A percentile compares a stretch with the other conserved stretches of the same genome.
Evolutionary conservation across 495 filamentous ascomycete genomes (phyloP).

Genomic region (Poronia punctata): DNA sequence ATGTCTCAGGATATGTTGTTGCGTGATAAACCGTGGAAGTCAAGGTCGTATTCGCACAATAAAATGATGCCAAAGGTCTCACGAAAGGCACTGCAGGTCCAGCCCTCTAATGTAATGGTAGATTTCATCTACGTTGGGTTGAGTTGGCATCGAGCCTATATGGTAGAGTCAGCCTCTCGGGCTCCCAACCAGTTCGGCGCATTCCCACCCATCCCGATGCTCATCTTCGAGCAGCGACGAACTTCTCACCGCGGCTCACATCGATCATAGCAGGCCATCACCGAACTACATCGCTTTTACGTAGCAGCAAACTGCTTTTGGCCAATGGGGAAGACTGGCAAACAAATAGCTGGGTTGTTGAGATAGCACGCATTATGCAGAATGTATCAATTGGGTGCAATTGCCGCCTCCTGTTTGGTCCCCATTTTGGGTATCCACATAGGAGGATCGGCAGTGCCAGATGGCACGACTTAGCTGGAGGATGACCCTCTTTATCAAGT

Average conservation of each 20-base stretch:
- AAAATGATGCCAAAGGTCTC: too few species aligned
- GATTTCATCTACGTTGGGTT: too few species aligned
- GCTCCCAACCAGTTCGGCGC: background rate
- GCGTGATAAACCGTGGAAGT: too few species aligned
- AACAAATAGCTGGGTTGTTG: constrained; percentile 3
- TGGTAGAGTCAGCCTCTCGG: background rate
- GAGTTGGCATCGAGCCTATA: too few species aligned
- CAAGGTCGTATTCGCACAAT: too few species aligned
- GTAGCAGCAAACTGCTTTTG: constrained; percentile 6
- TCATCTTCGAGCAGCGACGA: constrained; percentile 7
- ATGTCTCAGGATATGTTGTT: too few species aligned
- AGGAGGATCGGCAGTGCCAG: constrained; percentile 35
- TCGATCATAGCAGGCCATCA: constrained; percentile 3
- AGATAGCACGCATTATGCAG: constrained; percentile 12
- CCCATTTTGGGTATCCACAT: constrained; percentile 27
- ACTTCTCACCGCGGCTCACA: constrained; percentile 10
- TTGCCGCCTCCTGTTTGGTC: constrained; percentile 11
- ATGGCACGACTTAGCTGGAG: constrained; percentile 44
- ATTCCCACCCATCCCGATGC: background rate
- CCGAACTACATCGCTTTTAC: constrained; percentile 5
- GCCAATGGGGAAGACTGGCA: constrained; percentile 3
- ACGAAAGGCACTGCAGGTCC: too few species aligned
- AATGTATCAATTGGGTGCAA: constrained; percentile 13
- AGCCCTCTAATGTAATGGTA: too few species aligned
- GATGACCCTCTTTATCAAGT: constrained; percentile 21